Percentiles rank a stretch among this genome's conserved stretches.
Conservation (phyloP, 2,329 filamentous ascomycete genomes). For the Paraphaeosphaeria sporulosa region DNA sequence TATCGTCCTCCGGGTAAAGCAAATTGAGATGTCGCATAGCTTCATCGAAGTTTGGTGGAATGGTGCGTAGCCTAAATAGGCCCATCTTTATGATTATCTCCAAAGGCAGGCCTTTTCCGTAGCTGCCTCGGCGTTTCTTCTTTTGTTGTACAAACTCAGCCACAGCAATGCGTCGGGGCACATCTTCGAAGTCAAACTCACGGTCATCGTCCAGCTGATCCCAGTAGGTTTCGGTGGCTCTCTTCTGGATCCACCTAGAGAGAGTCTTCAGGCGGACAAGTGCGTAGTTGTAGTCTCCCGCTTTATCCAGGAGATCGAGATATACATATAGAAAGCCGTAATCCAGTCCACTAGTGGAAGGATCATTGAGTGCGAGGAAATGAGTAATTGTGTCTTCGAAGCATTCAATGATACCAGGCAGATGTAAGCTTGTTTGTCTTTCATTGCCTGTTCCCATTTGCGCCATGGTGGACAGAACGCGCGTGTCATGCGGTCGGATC, state of each 20-base stretch:
- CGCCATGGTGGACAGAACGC: conserved; percentile 63
- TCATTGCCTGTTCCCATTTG: conserved; percentile 62
- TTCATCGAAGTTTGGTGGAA: conserved; percentile 69
- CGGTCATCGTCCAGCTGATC: conserved; percentile 78
- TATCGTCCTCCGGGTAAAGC: conserved; percentile 69
- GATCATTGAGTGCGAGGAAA: conserved; percentile 52
- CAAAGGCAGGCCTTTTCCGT: conserved; percentile 77
- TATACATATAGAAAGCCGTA: conserved; percentile 92
- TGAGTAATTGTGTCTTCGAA: conserved; percentile 63
- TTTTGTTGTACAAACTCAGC: conserved; percentile 67
- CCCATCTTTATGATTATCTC: conserved; percentile 87
- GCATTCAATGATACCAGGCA: conserved; percentile 56
- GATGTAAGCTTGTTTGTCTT: conserved; percentile 55
- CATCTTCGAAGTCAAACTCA: conserved; percentile 83
- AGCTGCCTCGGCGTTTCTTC: conserved; percentile 56
- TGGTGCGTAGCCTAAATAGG: conserved; percentile 78
- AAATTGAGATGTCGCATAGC: conserved; percentile 69
- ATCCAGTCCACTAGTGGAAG: conserved; percentile 57
- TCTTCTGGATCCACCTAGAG: conserved; percentile 82
- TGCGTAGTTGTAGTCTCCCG: conserved; percentile 69
- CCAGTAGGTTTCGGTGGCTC: conserved; percentile 79
- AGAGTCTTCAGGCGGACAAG: conserved; percentile 74
- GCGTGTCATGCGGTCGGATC: conserved; percentile 61
- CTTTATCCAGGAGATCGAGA: conserved; percentile 76
- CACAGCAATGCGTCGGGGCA: conserved; percentile 69